phyloP scores from a whole-genome alignment of 164 flowering plant species.

The Magnolia changhungtana region DNA sequence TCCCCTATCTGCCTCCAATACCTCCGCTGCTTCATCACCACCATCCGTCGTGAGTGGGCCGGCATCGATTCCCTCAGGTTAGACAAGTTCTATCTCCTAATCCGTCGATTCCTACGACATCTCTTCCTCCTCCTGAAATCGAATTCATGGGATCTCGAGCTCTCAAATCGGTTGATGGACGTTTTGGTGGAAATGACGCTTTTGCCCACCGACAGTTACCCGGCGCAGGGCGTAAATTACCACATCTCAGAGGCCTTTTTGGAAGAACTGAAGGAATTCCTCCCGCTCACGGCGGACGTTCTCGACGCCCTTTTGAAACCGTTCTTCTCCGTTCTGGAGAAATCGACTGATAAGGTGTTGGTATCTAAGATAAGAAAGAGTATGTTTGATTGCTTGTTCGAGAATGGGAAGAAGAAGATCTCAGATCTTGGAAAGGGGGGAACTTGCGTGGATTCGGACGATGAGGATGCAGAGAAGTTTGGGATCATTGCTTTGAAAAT shows the following conservation, averaged over 20 bases:
- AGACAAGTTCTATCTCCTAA: conserved; percentile 80
- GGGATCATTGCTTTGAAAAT: conserved; percentile 42
- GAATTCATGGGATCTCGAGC: conserved; percentile 53
- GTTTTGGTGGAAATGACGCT: conserved; percentile 47
- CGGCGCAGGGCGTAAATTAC: conserved; percentile 73
- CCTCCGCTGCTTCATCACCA: conserved; percentile 55
- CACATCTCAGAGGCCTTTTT: conserved; percentile 63
- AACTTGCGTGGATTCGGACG: conserved; percentile 17
- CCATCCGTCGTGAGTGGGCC: conserved; percentile 90
- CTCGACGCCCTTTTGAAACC: conserved; percentile 41
- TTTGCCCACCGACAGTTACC: conserved; percentile 39
- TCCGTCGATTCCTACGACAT: conserved; percentile 51
- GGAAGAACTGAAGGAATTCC: conserved; percentile 57
- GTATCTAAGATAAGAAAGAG: conserved; percentile 45
- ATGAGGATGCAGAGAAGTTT: conserved; percentile 30
- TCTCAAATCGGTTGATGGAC: conserved; percentile 25
- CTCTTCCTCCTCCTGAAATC: conserved; percentile 45
- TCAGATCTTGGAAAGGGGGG: conserved; percentile 20
- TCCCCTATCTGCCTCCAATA: conserved; percentile 43
- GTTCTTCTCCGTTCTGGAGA: conserved; percentile 39
- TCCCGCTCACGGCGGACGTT: conserved; percentile 42
- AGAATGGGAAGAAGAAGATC: conserved; percentile 34
- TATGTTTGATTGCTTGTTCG: conserved; percentile 49
- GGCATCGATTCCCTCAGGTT: conserved; percentile 76
- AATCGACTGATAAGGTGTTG: conserved; percentile 50